Evolutionary conservation across 352 stramenopile genomes (phyloP), one percentile per base, ranked within the genome.

Genomic region (Globisporangium radiosum): DNA sequence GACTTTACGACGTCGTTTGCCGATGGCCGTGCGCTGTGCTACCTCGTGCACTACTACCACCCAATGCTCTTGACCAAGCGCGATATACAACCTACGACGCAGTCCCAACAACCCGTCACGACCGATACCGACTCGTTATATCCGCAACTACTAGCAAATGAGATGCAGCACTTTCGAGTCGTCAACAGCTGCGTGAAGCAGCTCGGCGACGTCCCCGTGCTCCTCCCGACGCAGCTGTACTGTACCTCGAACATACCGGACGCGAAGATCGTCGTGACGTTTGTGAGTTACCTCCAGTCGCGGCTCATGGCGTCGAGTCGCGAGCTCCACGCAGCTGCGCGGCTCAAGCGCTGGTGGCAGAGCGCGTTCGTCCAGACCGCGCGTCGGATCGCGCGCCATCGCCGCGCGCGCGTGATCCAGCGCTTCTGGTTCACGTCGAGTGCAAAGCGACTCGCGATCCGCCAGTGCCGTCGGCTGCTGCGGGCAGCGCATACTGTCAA

Each of bases 41-140:
- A 97, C 25, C 69, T 99, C 19, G 66, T 99, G 37, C 93, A 98
- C 65, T 98, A 97, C 69, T 99, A 99, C 60, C 94, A 98, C 63
- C 96, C 96, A 5, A 84, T 85, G 66, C 65, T 98, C 7, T 56
- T 98, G 10, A 71, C 70, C 9, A 92, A 89, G 62, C 52, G 65
- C 11, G 78, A 92, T 43, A 76, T 92, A 45, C 55, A 71, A 11
- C 40, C 68, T 8, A 90, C 81, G 39, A 90, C 73, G 4, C 25
- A 25, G 25, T 25, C 25, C 25, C 25, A 25, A 1, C 25, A 25
- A 25, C 25, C 25, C 25, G 0, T 69, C 11, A 44, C 58, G 19
- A 54, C 19, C 66, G 52, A 15, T 11, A 33, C 11, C 52, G n/a
- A 36, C 14, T 11, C 50, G 11, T 38, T 62, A 19, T 25, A 64